Percentiles rank a stretch among this genome's conserved stretches.
Evolutionary conservation across 179 eudicot genomes (phyloP).

Genomic region (Silene coronaria): DNA sequence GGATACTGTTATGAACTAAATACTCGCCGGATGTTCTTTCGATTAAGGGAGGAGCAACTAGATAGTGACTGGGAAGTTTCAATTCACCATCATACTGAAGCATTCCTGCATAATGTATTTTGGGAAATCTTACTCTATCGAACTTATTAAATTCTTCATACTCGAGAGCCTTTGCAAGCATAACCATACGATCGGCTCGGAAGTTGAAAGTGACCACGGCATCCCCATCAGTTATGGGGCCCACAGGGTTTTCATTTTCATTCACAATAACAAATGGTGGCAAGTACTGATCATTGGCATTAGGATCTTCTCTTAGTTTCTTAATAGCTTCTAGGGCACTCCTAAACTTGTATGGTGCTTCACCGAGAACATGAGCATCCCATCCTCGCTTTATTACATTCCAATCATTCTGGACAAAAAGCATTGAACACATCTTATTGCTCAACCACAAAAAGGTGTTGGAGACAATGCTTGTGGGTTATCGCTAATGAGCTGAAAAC

Average conservation of each 20-base stretch:
- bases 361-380: slow-evolving; percentile 98
- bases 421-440: neutral
- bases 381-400: slow-evolving; percentile 90
- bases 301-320: slow-evolving; percentile 57
- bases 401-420: slow-evolving; percentile 74
- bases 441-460: too few relatives aligned
- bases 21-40: slow-evolving; percentile 95
- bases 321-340: slow-evolving; percentile 75
- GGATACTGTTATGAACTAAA: slow-evolving; percentile 65
- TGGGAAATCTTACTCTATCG: slow-evolving; percentile 78
- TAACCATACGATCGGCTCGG: slow-evolving; percentile 93
- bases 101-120: slow-evolving; percentile 93
- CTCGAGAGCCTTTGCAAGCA: slow-evolving; percentile 91
- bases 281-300: slow-evolving; percentile 71
- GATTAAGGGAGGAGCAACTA: slow-evolving; percentile 87
- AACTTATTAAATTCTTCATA: slow-evolving; percentile 77
- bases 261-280: slow-evolving; percentile 89
- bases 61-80: slow-evolving; percentile 80
- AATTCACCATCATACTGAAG: slow-evolving; percentile 93
- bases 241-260: slow-evolving; percentile 70
- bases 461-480: too few relatives aligned
- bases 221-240: slow-evolving; percentile 89
- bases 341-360: slow-evolving; percentile 83
- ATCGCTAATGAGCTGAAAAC: too few relatives aligned
- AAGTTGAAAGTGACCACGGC: slow-evolving; percentile 88